Evolutionary conservation across 768 basidiomycete species (phyloP), one percentile per base, ranked within the genome.

Genomic region (Psilocybe tampanensis): DNA sequence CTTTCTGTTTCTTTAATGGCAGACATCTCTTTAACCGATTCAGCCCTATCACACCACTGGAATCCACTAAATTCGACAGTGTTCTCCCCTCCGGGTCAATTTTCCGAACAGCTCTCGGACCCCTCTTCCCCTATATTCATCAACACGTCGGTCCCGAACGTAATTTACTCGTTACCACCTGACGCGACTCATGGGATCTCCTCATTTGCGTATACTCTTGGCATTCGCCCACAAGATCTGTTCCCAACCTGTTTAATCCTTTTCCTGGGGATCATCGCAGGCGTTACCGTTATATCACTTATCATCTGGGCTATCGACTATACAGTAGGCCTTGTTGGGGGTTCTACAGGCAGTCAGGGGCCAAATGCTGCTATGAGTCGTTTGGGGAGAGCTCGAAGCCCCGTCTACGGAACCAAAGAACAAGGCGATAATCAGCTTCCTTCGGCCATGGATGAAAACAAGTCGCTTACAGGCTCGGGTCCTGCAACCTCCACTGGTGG

Each of bases 151-250:
- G 77, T 83, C 15, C 81, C 88, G 18, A 97, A 97, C 66, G 74
- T 80, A 26, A 76, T 96, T 44, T 92, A 90, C 75, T 83, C 81
- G 56, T 83, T 92, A 55, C 88, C 89, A 8, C 64, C 74, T 12
- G 77, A 86, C 63, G 74, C 80, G 7, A 80, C 87, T 0, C 64
- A 76, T 8, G 96, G 96, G 2, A 86, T 99, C 44, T 76, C 84
- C 15, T 88, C 90, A 2, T 95, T 95, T 68, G 92, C 95, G 1
- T 88, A 87, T 66, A 81, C 91, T 12, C 75, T 96, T 41, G 97
- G 96, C 26, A 68, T 98, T 4, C 84, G 86, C 12, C 90, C 91
- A 1, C 80, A 86, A 65, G 90, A 97, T 66, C 78, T 95, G 45
- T 93, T 97, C 66, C 82, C 83, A 19, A 86, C 89, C 50, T 94